A percentile compares a stretch with the other conserved stretches of the same genome.
These are phyloP conservation scores for Curvularia eragrostidis DNA, from an alignment of 2,329 filamentous ascomycete genomes.

Conservation along the genomic window DNA sequence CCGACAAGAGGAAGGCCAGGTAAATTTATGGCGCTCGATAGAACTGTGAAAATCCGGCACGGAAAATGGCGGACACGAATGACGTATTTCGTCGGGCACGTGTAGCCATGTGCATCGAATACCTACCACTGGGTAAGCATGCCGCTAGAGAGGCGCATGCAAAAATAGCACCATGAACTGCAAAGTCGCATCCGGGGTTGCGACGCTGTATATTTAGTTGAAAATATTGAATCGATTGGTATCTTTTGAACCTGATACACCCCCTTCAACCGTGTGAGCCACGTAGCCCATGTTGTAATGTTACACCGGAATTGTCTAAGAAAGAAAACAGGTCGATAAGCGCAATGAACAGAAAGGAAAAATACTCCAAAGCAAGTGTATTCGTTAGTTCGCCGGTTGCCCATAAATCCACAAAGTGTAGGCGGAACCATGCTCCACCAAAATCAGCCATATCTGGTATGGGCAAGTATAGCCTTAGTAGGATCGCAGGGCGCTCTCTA, in stretches of 20 bases:
- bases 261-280: background rate
- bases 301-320: background rate
- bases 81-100: background rate
- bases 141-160: background rate
- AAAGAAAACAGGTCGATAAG: background rate
- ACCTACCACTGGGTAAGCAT: background rate
- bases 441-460: background rate
- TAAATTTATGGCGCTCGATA: conserved; percentile 16
- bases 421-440: background rate
- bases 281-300: conserved; percentile 2
- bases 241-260: conserved; percentile 22
- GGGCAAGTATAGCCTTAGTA: background rate
- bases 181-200: background rate
- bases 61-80: background rate
- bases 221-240: conserved; percentile 22
- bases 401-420: background rate
- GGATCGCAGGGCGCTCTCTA: conserved; percentile 3
- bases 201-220: conserved; percentile 12
- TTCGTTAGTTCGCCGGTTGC: background rate
- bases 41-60: background rate
- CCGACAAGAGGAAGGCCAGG: conserved; percentile 58
- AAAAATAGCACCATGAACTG: background rate
- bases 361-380: background rate
- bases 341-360: background rate
- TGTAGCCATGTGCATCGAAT: background rate